Percentiles rank a stretch among this genome's conserved stretches.
Evolutionary conservation across 768 basidiomycete genomes (phyloP).

Genomic region (Jaapia argillacea): DNA sequence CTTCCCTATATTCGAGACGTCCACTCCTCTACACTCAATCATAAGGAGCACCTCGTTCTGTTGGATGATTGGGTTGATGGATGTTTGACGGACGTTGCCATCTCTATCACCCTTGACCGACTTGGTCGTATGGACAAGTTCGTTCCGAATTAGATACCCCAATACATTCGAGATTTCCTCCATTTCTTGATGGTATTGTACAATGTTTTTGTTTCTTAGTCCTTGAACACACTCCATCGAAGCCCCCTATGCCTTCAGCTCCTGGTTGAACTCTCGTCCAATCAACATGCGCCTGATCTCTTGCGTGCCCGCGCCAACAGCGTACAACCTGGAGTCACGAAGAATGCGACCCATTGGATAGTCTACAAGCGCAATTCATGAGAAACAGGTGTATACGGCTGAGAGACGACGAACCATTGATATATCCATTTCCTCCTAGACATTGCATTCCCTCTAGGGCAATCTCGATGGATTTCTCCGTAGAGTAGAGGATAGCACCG

Average conservation of each 20-base stretch:
- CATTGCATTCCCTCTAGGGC: constrained; percentile 90
- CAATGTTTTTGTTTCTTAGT: not conserved
- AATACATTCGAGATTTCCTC: no score
- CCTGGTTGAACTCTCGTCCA: constrained; percentile 84
- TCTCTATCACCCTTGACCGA: not conserved
- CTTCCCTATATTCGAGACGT: no score
- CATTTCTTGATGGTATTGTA: not conserved
- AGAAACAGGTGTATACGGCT: no score
- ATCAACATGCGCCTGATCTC: constrained; percentile 93
- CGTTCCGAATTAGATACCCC: no score
- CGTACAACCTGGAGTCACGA: constrained; percentile 81
- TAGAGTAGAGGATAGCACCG: constrained; percentile 88
- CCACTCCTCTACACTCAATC: no score
- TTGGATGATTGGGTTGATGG: not conserved
- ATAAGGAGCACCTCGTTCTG: no score
- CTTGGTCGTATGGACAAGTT: not conserved
- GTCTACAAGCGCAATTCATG: constrained; percentile 33
- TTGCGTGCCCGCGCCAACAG: constrained; percentile 95
- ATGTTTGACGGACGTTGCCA: not conserved
- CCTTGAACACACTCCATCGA: not conserved
- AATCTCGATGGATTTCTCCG: constrained; percentile 87
- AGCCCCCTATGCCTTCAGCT: constrained; percentile 25
- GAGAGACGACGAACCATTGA: constrained; percentile 50
- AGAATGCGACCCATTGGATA: constrained; percentile 85
- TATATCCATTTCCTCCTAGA: constrained; percentile 92